Evolutionary conservation across 2,329 filamentous ascomycete genomes (phyloP).

Genomic region (Nannizziopsis arthrosporioides): DNA sequence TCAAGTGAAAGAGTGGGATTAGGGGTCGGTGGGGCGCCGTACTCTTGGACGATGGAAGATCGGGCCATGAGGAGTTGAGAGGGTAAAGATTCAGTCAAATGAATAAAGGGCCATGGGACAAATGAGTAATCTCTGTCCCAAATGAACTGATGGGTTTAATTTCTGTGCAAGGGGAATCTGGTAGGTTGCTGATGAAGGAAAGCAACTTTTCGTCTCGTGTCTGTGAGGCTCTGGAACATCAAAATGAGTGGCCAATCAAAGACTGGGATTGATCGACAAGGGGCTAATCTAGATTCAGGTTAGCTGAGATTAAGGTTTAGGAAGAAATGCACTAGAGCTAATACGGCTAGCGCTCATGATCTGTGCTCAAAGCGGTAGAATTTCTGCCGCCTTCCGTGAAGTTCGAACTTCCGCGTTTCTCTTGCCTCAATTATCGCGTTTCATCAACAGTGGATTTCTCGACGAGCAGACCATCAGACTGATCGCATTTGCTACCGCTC

Average conservation of each 20-base stretch:
- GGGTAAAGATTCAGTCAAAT: background rate
- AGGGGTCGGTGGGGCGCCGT: constrained; percentile 31
- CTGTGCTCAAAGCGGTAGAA: background rate
- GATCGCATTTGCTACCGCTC: background rate
- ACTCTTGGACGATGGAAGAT: constrained; percentile 40
- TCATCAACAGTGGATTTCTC: background rate
- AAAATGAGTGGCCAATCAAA: constrained; percentile 7
- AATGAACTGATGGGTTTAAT: background rate
- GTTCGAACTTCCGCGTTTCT: too few species aligned
- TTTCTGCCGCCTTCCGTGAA: too few species aligned
- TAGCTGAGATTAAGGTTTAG: background rate
- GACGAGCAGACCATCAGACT: background rate
- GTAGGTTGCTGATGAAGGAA: background rate
- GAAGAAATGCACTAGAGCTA: background rate
- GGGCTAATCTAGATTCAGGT: background rate
- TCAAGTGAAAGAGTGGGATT: constrained; percentile 38
- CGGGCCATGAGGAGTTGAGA: constrained; percentile 26
- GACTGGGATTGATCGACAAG: background rate
- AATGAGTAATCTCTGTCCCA: background rate
- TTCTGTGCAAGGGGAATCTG: background rate
- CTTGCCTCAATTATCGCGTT: too few species aligned
- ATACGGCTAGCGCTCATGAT: background rate
- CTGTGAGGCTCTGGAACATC: constrained; percentile 4
- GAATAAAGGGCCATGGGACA: constrained; percentile 3
- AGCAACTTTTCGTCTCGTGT: background rate